Percentiles rank a stretch among this genome's conserved stretches.
phyloP scores from a whole-genome alignment of 305 asterid species.

The Fraxinus velutina region DNA sequence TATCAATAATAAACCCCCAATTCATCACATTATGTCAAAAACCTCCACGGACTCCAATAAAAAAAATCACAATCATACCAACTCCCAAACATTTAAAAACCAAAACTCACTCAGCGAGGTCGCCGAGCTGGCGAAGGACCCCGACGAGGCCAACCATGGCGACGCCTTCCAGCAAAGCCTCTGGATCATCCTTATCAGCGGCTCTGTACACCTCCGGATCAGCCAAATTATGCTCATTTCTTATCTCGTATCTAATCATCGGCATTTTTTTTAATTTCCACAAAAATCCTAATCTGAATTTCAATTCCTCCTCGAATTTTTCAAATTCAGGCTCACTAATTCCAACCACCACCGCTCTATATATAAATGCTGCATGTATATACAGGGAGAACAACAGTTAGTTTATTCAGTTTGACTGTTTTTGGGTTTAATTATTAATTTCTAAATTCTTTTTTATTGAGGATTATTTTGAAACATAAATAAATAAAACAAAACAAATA shows the following conservation, averaged over 20 bases:
- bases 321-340: slow-evolving; percentile 29
- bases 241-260: slow-evolving; percentile 69
- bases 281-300: slow-evolving; percentile 36
- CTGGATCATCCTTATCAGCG: slow-evolving; percentile 94
- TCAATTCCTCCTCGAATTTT: slow-evolving; percentile 11
- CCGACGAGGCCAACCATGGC: slow-evolving; percentile 97
- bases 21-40: slow-evolving; percentile 8
- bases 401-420: background rate
- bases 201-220: slow-evolving; percentile 83
- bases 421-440: background rate
- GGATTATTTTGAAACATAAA: no score
- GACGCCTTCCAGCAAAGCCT: slow-evolving; percentile 92
- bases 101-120: slow-evolving; percentile 83
- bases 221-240: slow-evolving; percentile 81
- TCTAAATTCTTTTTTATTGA: no score
- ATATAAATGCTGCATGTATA: slow-evolving; percentile 29
- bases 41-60: background rate
- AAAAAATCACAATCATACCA: background rate
- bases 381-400: background rate
- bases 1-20: background rate
- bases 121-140: slow-evolving; percentile 92
- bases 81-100: slow-evolving; percentile 1
- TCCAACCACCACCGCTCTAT: slow-evolving; percentile 47
- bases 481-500: no score
- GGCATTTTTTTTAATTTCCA: slow-evolving; percentile 54